phyloP scores from a whole-genome alignment of 129 eudicot genomes.

The Pulicaria dysenterica region DNA sequence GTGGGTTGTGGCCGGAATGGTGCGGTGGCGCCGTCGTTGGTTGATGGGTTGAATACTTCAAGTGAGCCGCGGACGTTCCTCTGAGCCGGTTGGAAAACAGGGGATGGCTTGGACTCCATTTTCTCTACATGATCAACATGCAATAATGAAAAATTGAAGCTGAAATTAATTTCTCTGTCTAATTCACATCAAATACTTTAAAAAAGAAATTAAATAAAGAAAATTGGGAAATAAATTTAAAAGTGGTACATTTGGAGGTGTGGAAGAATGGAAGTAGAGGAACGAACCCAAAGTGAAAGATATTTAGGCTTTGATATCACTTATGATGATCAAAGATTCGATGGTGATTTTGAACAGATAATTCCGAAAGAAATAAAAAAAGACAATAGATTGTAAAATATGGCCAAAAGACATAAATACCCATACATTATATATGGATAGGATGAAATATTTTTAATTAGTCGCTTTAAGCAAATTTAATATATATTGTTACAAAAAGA shows the following conservation, averaged over 20 bases:
- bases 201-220: background rate
- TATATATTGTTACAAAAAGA: no score
- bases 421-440: no score
- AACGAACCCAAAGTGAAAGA: conserved; percentile 23
- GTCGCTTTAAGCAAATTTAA: background rate
- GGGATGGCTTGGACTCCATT: conserved; percentile 53
- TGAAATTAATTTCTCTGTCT: background rate
- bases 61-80: conserved; percentile 87
- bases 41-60: conserved; percentile 90
- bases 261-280: conserved; percentile 27
- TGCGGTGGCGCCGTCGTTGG: conserved; percentile 28
- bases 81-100: conserved; percentile 46
- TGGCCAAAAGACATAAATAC: conserved; percentile 4
- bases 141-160: background rate
- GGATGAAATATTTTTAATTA: background rate
- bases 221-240: conserved; percentile 19
- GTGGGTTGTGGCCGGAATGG: conserved; percentile 47
- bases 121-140: conserved; percentile 31
- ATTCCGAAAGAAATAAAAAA: background rate
- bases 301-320: conserved; percentile 29
- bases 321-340: conserved; percentile 33
- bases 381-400: background rate
- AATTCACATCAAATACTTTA: background rate
- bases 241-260: conserved; percentile 19
- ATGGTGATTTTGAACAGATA: conserved; percentile 13